A percentile compares a stretch with the other conserved stretches of the same genome.
phyloP scores from a whole-genome alignment of 2,329 filamentous ascomycete species.

The Didymosphaeria variabile region DNA sequence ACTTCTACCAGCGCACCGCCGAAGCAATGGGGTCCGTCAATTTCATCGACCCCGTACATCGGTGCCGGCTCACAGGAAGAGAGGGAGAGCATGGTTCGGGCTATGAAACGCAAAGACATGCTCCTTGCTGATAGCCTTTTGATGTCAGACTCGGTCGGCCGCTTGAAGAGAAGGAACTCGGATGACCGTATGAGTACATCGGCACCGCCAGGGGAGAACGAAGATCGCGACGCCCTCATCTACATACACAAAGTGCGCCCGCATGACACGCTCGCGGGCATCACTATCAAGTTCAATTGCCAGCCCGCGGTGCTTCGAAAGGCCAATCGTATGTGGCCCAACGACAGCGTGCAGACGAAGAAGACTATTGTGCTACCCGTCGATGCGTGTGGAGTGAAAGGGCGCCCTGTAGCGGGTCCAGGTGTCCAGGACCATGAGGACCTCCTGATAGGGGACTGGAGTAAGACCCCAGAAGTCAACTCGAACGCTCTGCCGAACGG shows the following conservation, averaged over 20 bases:
- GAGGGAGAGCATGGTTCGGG: conserved; percentile 56
- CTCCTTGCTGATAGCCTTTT: conserved; percentile 53
- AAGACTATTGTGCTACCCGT: conserved; percentile 86
- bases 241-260: conserved; percentile 88
- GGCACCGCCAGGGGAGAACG: conserved; percentile 63
- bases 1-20: conserved; percentile 51
- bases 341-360: conserved; percentile 86
- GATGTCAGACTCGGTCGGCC: conserved; percentile 56
- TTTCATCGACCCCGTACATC: conserved; percentile 48
- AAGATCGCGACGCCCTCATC: conserved; percentile 79
- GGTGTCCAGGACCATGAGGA: conserved; percentile 50
- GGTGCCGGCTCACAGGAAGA: conserved; percentile 58
- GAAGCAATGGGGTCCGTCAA: conserved; percentile 59
- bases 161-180: conserved; percentile 72
- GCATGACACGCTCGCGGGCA: conserved; percentile 87
- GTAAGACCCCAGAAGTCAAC: conserved; percentile 28
- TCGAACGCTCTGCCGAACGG: conserved; percentile 45
- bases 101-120: conserved; percentile 60
- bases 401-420: conserved; percentile 62
- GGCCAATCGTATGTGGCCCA: conserved; percentile 93
- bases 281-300: conserved; percentile 90
- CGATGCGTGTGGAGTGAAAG: conserved; percentile 86
- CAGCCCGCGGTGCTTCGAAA: conserved; percentile 82
- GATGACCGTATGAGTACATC: conserved; percentile 65
- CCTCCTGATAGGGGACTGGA: conserved; percentile 44